Evolutionary conservation across 192 early-diverging fungal species (phyloP).

Genomic region (Backusella sp.): DNA sequence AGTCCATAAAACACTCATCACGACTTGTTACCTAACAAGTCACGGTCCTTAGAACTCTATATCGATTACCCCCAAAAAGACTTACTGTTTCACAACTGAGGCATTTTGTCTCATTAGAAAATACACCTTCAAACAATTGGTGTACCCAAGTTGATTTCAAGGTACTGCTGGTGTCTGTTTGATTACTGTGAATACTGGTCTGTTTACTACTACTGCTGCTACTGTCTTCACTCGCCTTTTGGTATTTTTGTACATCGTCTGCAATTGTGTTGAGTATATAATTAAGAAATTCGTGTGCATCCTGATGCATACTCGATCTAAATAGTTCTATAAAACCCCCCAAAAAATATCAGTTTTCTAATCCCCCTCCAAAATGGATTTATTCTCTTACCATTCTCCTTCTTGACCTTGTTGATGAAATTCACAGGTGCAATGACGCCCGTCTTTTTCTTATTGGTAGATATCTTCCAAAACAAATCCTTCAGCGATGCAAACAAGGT

Average conservation of each 20-base stretch:
- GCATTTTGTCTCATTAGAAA: constrained; percentile 97
- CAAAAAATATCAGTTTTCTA: background rate
- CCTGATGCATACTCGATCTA: constrained; percentile 92
- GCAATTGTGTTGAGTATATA: constrained; percentile 89
- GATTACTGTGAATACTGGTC: constrained; percentile 9
- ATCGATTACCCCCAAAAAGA: too few species aligned
- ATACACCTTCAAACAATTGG: constrained; percentile 89
- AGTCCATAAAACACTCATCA: constrained; percentile 94
- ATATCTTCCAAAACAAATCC: constrained; percentile 83
- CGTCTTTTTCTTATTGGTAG: constrained; percentile 77
- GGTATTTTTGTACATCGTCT: constrained; percentile 75
- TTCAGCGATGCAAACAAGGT: constrained; percentile 83
- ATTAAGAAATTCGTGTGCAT: constrained; percentile 98
- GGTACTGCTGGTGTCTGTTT: constrained; percentile 4
- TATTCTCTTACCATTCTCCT: constrained; percentile 76
- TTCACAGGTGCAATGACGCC: constrained; percentile 81
- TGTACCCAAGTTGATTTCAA: constrained; percentile 83
- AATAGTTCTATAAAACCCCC: constrained; percentile 84
- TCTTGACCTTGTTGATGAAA: constrained; percentile 89
- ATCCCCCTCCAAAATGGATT: too few species aligned
- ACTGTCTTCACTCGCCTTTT: constrained; percentile 46
- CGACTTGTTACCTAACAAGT: constrained; percentile 67
- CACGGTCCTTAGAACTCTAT: too few species aligned
- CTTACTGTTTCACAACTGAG: constrained; percentile 91
- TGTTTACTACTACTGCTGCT: background rate